Conservation (phyloP, 1,284 basidiomycete genomes). For the Phellopilus nigrolimitatus region DNA sequence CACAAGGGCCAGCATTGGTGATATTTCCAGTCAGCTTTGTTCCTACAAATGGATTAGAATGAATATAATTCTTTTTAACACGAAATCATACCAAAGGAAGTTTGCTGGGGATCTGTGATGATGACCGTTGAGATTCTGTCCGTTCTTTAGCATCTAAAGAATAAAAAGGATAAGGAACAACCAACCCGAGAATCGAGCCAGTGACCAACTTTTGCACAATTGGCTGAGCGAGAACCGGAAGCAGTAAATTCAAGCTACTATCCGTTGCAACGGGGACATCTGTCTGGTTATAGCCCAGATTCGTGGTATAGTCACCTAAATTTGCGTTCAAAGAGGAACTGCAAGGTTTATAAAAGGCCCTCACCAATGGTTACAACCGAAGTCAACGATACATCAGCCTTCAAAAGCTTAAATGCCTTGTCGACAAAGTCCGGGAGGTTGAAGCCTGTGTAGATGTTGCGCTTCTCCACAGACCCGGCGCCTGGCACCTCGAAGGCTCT, state of each 20-base stretch:
- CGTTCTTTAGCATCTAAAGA: neutral
- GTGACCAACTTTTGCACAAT: slow-evolving; percentile 78
- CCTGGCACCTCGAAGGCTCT: neutral
- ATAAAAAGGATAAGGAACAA: neutral
- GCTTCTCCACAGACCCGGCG: slow-evolving; percentile 2
- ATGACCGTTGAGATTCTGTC: slow-evolving; percentile 51
- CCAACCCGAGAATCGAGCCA: slow-evolving; percentile 51
- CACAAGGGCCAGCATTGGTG: slow-evolving; percentile 72
- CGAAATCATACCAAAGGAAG: slow-evolving; percentile 47
- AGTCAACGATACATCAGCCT: slow-evolving; percentile 57
- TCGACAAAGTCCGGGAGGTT: slow-evolving; percentile 64
- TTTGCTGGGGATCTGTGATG: slow-evolving; percentile 53
- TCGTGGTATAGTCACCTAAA: slow-evolving; percentile 60
- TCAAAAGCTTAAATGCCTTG: slow-evolving; percentile 60
- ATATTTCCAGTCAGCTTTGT: slow-evolving; percentile 62
- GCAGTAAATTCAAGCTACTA: slow-evolving; percentile 54
- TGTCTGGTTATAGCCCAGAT: slow-evolving; percentile 57
- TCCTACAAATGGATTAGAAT: slow-evolving; percentile 29
- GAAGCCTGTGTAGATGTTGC: slow-evolving; percentile 48
- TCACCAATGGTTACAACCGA: slow-evolving; percentile 57
- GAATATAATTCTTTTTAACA: slow-evolving; percentile 8
- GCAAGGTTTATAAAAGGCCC: neutral
- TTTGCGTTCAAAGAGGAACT: neutral
- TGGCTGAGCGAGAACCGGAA: slow-evolving; percentile 70
- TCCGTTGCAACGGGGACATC: slow-evolving; percentile 60